phyloP scores from a whole-genome alignment of 345 rosid genomes.

The Brassica nigra region DNA sequence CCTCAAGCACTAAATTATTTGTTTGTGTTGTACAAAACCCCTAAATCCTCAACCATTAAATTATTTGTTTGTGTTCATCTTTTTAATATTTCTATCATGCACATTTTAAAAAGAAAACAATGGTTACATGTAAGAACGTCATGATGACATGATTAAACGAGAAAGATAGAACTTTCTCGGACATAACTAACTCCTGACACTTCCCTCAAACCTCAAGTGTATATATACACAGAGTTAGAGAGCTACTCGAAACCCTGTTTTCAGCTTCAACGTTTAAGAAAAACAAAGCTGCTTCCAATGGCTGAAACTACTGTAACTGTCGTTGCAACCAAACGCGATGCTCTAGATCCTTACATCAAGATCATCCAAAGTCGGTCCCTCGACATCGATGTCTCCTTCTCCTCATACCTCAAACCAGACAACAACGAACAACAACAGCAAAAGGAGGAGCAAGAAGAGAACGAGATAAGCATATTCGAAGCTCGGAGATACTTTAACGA shows the following conservation, averaged over 20 bases:
- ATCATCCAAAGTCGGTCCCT: constrained; percentile 32
- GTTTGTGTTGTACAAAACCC: background rate
- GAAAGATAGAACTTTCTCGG: constrained; percentile 30
- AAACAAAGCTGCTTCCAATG: constrained; percentile 20
- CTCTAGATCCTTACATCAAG: constrained; percentile 40
- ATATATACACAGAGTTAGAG: background rate
- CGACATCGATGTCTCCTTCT: constrained; percentile 42
- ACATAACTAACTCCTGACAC: constrained; percentile 33
- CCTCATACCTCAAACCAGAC: constrained; percentile 42
- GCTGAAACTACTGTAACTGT: constrained; percentile 36
- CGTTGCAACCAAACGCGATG: constrained; percentile 25
- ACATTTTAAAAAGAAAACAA: background rate
- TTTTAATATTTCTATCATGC: background rate
- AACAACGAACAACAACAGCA: constrained; percentile 15
- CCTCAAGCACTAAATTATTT: background rate
- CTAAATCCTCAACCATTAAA: background rate
- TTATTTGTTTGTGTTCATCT: background rate
- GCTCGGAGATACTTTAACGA: constrained; percentile 72
- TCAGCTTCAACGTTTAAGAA: background rate
- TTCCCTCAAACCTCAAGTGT: constrained; percentile 23
- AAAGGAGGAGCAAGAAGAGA: constrained; percentile 46
- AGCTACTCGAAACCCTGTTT: background rate
- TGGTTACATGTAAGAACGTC: constrained; percentile 18
- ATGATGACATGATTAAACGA: constrained; percentile 32
- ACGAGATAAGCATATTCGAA: constrained; percentile 72